Conservation (phyloP, 2,329 filamentous ascomycete species). For the Alternaria sp. region DNA sequence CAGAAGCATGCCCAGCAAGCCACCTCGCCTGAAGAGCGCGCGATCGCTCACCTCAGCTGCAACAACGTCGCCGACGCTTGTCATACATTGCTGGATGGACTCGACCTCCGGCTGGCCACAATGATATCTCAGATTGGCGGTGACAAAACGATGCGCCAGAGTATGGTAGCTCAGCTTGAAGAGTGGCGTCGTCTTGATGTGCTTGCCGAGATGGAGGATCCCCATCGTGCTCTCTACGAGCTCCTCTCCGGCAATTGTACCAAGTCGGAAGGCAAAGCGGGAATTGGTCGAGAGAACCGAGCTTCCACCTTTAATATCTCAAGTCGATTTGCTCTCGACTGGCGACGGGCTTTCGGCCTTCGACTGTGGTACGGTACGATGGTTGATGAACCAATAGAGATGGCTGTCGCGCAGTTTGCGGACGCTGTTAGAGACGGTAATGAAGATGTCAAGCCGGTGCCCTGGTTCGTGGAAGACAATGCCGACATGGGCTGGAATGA, state of each 20-base stretch:
- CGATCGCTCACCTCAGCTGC: constrained; percentile 78
- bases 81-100: constrained; percentile 75
- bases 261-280: constrained; percentile 78
- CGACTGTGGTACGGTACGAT: constrained; percentile 86
- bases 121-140: constrained; percentile 85
- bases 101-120: constrained; percentile 84
- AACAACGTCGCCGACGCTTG: constrained; percentile 85
- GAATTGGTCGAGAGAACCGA: constrained; percentile 78
- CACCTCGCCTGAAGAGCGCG: constrained; percentile 78
- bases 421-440: constrained; percentile 74
- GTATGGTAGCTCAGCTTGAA: constrained; percentile 81
- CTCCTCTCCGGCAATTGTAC: constrained; percentile 88
- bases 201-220: constrained; percentile 84
- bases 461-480: constrained; percentile 72
- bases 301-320: constrained; percentile 82
- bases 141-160: constrained; percentile 70
- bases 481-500: constrained; percentile 69
- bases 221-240: constrained; percentile 87
- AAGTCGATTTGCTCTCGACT: constrained; percentile 83
- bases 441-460: constrained; percentile 73
- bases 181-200: constrained; percentile 85
- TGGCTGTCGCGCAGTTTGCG: constrained; percentile 76
- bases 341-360: constrained; percentile 92
- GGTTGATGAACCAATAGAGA: constrained; percentile 71
- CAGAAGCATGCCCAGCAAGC: constrained; percentile 64